Base-by-base conservation (phyloP, 2,329 filamentous ascomycete genomes). In the Paraphaeosphaeria sporulosa region DNA sequence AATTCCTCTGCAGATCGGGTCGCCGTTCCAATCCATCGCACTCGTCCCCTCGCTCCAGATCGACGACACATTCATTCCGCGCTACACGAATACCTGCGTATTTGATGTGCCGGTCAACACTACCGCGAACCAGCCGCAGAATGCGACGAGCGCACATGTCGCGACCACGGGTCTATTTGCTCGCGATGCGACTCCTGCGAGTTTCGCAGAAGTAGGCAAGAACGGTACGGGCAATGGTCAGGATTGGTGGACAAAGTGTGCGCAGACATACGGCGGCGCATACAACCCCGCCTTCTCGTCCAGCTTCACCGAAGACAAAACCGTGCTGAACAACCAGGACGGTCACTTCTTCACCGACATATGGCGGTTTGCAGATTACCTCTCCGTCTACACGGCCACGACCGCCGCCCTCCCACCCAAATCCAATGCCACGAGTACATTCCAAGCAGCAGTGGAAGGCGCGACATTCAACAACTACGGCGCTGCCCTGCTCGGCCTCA, bases 61-160 rank as follows among this genome's bases (percentile, higher is more conserved):
- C 53, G 64, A 65, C 34, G 64, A 58, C 25, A 58, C 64, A 0
- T 69, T 69, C 50, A 50, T 69, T 15, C 66, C 66, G 32, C 64
- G 64, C 2, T 69, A 58, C 48, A 63, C 61, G 7, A 64, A 64
- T 30, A 61, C 59, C 10, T 69, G 66, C 57, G 25, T 66, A 3
- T 59, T 64, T n/a, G 43, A 50, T 27, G 54, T 25, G 42, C 23
- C 42, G 2, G 32, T 53, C 36, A 44, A 46, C 13, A 50, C 30
- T 15, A 47, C 47, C 13, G 46, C 30, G 13, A 38, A 30, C 17
- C 38, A 60, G 50, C 8, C 30, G 6, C n/a, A 46, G 15, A 38
- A 15, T 7, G 34, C 36, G 12, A 40, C 17, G 6, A 15, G 25
- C 10, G 40, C 3, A 6, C 34, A 42, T 40, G 49, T 25, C 13